phyloP scores from a whole-genome alignment of 371 early-diverging fungal species.

The Rhizopus arrhizus region DNA sequence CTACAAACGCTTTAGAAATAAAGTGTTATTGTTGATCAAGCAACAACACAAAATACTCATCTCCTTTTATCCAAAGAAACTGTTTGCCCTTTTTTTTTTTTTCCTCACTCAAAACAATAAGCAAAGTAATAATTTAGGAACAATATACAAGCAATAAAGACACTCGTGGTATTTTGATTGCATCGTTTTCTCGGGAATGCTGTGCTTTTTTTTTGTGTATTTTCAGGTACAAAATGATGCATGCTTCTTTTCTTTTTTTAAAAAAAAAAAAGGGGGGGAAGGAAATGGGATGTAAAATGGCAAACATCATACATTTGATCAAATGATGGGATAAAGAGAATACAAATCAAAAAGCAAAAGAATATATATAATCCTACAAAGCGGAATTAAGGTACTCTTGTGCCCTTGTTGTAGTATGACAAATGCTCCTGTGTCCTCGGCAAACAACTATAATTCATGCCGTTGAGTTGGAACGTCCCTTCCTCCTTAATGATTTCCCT shows the following conservation, averaged over 20 bases:
- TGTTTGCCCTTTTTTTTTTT: not conserved
- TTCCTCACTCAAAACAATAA: not conserved
- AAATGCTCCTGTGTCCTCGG: not conserved
- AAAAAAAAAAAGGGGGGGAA: not conserved
- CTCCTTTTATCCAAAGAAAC: no score
- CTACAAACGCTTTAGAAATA: no score
- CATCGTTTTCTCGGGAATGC: slow-evolving; percentile 1
- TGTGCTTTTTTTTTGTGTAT: not conserved
- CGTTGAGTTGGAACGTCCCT: not conserved
- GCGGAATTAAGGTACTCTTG: no score
- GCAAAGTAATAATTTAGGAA: not conserved
- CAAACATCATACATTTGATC: not conserved
- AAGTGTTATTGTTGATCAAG: no score
- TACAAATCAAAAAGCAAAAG: not conserved
- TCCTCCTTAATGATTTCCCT: not conserved
- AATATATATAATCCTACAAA: not conserved
- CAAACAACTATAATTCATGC: slow-evolving; percentile 1
- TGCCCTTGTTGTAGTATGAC: no score
- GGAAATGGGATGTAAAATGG: not conserved
- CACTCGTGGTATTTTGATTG: slow-evolving; percentile 1
- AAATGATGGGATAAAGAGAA: not conserved
- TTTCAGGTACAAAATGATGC: slow-evolving; percentile 2
- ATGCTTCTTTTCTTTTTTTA: not conserved
- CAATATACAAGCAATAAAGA: not conserved
- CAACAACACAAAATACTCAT: no score